phyloP scores from a whole-genome alignment of 2,329 filamentous ascomycete species.

The Boeremia exigua region DNA sequence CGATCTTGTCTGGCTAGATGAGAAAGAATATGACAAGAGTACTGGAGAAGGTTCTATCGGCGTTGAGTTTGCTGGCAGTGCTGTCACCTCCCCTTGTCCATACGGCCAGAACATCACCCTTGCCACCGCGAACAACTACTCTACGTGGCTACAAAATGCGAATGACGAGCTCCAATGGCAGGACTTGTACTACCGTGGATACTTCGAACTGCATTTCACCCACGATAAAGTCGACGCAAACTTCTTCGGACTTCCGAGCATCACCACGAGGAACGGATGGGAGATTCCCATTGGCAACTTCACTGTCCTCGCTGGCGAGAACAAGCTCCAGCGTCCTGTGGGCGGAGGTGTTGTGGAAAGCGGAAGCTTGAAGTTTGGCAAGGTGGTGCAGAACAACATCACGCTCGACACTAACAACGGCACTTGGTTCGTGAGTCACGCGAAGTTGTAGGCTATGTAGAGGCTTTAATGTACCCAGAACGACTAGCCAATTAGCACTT shows the following conservation, averaged over 20 bases:
- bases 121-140: slow-evolving; percentile 55
- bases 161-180: slow-evolving; percentile 75
- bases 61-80: slow-evolving; percentile 66
- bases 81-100: slow-evolving; percentile 66
- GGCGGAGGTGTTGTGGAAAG: slow-evolving; percentile 60
- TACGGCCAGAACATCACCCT: slow-evolving; percentile 66
- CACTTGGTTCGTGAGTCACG: slow-evolving; percentile 44
- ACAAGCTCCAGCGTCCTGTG: slow-evolving; percentile 61
- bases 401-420: slow-evolving; percentile 44
- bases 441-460: slow-evolving; percentile 32
- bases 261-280: slow-evolving; percentile 64
- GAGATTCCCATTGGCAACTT: slow-evolving; percentile 75
- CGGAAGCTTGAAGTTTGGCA: slow-evolving; percentile 61
- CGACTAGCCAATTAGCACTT: too few relatives aligned
- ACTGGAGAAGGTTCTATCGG: slow-evolving; percentile 53
- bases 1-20: slow-evolving; percentile 55
- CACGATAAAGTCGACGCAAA: slow-evolving; percentile 63
- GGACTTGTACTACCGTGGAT: slow-evolving; percentile 75
- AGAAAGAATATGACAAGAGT: slow-evolving; percentile 47
- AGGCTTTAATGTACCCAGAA: too few relatives aligned
- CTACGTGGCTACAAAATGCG: slow-evolving; percentile 42
- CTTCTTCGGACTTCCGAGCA: slow-evolving; percentile 69
- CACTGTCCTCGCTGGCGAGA: slow-evolving; percentile 67
- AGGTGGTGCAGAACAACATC: slow-evolving; percentile 41
- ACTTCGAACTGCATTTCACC: slow-evolving; percentile 68